Evolutionary conservation across 352 stramenopile species (phyloP), one percentile per base, ranked within the genome.

Genomic region (Phytopythium mirpurense): DNA sequence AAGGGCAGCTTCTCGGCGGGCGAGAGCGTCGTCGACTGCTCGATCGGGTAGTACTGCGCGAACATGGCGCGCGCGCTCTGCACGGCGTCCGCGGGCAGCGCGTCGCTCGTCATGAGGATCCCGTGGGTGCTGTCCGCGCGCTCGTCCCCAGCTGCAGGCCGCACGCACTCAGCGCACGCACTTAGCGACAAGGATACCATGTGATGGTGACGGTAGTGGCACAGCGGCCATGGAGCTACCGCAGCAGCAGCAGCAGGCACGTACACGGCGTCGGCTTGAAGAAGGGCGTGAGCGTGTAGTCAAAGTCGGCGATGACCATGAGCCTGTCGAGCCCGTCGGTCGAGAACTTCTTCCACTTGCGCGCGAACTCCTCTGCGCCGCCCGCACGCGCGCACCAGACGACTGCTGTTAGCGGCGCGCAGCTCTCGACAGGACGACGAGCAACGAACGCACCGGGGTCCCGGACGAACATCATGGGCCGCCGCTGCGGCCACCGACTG

Each of bases 221-320:
- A n/a, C n/a, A n/a, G n/a, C n/a, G n/a, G n/a, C n/a, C n/a, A n/a
- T n/a, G n/a, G 29, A 54, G 16, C 23, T 41, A 14, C 23, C 18
- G 21, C 41, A 41, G 27, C 35, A 36, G 7, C 29, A 32, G 29
- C 29, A 10, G 29, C 5, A 32, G 29, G 29, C 9, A 10, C 29
- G 29, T 32, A 32, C 29, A 32, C 29, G 29, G 29, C 29, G 62
- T 68, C 23, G 67, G 60, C 32, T 79, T 86, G 62, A 73, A 86
- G 23, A 78, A 77, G 10, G 78, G 74, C 34, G 82, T 90, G 48
- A 93, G 66, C 36, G 83, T 93, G 23, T 89, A 83, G 61, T 93
- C 83, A 61, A 93, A 93, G 56, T 93, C 83, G 2, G 83, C 67
- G 52, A 93, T 93, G 51, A 93, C 75, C 34, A 93, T 60, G 26